Evolutionary conservation across 257 asterid species (phyloP).

Genomic region (Jacaranda mimosifolia): DNA sequence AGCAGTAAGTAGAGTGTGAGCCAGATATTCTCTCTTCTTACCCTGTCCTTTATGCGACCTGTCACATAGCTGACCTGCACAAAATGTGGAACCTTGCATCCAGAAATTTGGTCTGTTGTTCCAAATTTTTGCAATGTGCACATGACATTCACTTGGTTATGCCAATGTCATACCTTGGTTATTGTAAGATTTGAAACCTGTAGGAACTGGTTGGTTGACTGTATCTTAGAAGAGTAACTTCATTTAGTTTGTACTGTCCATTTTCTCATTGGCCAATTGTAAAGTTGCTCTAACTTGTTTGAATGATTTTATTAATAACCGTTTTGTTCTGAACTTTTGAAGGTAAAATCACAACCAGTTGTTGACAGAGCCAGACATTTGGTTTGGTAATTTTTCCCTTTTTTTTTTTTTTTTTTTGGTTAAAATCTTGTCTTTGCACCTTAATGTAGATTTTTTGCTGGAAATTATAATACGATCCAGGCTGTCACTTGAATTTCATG

Average conservation of each 20-base stretch:
- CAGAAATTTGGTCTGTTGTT: too few relatives aligned
- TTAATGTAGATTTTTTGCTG: neutral
- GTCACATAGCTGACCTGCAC: too few relatives aligned
- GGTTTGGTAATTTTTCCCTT: constrained; percentile 82
- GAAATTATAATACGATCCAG: constrained; percentile 10
- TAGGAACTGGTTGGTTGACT: neutral
- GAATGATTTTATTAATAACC: constrained; percentile 24
- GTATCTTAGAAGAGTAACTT: constrained; percentile 18
- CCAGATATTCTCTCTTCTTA: too few relatives aligned
- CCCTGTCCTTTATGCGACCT: too few relatives aligned
- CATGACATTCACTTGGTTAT: constrained; percentile 29
- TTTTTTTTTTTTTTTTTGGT: neutral
- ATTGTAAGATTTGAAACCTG: constrained; percentile 16
- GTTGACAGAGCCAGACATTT: constrained; percentile 80
- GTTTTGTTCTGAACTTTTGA: constrained; percentile 37
- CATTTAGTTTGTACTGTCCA: constrained; percentile 23
- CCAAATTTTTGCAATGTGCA: too few relatives aligned
- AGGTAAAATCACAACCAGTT: constrained; percentile 96
- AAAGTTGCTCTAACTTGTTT: constrained; percentile 17
- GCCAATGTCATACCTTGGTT: constrained; percentile 21
- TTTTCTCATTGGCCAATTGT: constrained; percentile 15
- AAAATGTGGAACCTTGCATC: too few relatives aligned
- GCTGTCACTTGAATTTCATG: constrained; percentile 1
- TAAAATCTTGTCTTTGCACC: constrained; percentile 6
- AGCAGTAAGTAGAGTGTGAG: too few relatives aligned